A percentile compares a stretch with the other conserved stretches of the same genome.
Conservation (phyloP, 768 basidiomycete species). For the Tricholoma terreum region DNA sequence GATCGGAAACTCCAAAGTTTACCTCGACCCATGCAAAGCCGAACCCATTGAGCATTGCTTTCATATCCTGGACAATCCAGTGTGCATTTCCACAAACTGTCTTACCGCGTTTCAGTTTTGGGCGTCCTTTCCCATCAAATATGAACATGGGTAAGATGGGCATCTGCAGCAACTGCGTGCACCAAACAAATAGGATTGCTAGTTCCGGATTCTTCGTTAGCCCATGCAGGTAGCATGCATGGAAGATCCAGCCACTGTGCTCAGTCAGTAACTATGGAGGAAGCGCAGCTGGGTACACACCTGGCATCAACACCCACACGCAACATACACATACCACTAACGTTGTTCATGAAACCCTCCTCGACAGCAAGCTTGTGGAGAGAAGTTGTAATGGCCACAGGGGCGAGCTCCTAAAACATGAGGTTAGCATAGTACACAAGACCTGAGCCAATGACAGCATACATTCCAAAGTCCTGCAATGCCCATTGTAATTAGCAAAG, state of each 20-base stretch:
- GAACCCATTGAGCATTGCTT: slow-evolving; percentile 4
- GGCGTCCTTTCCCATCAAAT: slow-evolving; percentile 1
- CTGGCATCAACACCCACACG: too few relatives aligned
- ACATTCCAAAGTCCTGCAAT: too few relatives aligned
- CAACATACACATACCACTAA: too few relatives aligned
- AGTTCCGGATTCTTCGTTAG: not conserved
- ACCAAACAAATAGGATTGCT: not conserved
- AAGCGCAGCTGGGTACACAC: too few relatives aligned
- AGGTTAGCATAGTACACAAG: too few relatives aligned
- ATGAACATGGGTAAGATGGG: slow-evolving; percentile 1
- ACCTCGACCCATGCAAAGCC: slow-evolving; percentile 7
- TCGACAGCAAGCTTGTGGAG: too few relatives aligned
- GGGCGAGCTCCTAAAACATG: too few relatives aligned
- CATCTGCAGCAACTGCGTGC: slow-evolving; percentile 3
- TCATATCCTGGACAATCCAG: slow-evolving; percentile 2
- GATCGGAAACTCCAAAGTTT: not conserved
- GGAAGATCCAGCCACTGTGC: not conserved
- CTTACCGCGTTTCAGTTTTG: not conserved
- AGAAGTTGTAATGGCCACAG: too few relatives aligned
- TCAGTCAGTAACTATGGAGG: not conserved
- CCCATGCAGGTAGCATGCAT: slow-evolving; percentile 3
- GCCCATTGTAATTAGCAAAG: too few relatives aligned
- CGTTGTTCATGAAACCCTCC: too few relatives aligned
- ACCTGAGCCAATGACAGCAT: too few relatives aligned
- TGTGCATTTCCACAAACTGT: not conserved